Conservation (phyloP, 768 basidiomycete genomes). For the Tephrocybe sp. region DNA sequence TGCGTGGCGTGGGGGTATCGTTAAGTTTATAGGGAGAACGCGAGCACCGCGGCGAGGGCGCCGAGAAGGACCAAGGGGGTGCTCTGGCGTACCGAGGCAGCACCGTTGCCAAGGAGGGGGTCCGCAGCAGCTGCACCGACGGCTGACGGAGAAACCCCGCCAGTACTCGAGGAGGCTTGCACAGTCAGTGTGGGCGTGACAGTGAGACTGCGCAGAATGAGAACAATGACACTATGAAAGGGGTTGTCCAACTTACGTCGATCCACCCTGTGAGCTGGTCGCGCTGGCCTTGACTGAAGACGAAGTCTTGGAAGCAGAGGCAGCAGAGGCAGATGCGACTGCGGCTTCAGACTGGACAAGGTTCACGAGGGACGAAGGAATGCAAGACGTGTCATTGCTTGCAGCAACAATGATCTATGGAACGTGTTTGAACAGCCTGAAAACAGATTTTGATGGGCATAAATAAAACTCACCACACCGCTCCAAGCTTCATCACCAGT, state of each 20-base stretch:
- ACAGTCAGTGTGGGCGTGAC: constrained; percentile 20
- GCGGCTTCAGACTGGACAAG: constrained; percentile 11
- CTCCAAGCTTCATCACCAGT: constrained; percentile 68
- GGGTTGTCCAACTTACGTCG: too few species aligned
- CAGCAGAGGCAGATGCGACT: constrained; percentile 17
- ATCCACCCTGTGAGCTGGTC: too few species aligned
- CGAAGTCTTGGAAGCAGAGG: constrained; percentile 11
- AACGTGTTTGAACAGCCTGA: constrained; percentile 3
- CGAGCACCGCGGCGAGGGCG: constrained; percentile 39
- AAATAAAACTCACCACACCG: constrained; percentile 44
- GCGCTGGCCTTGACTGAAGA: constrained; percentile 8
- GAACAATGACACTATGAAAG: too few species aligned
- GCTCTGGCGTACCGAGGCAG: constrained; percentile 36
- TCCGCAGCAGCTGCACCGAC: constrained; percentile 46
- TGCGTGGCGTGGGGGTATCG: constrained; percentile 26
- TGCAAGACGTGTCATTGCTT: constrained; percentile 40
- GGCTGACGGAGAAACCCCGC: constrained; percentile 10
- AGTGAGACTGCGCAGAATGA: constrained; percentile 25
- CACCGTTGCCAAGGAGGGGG: constrained; percentile 31
- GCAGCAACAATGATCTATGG: constrained; percentile 38
- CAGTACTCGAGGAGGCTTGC: constrained; percentile 6
- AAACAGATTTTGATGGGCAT: constrained; percentile 9
- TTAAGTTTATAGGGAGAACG: constrained; percentile 32
- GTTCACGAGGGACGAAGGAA: constrained; percentile 18
- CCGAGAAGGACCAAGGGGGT: constrained; percentile 41